These are phyloP conservation scores for Maudiozyma turicensis DNA, from an alignment of 805 yeast genomes.

Conservation along the genomic window DNA sequence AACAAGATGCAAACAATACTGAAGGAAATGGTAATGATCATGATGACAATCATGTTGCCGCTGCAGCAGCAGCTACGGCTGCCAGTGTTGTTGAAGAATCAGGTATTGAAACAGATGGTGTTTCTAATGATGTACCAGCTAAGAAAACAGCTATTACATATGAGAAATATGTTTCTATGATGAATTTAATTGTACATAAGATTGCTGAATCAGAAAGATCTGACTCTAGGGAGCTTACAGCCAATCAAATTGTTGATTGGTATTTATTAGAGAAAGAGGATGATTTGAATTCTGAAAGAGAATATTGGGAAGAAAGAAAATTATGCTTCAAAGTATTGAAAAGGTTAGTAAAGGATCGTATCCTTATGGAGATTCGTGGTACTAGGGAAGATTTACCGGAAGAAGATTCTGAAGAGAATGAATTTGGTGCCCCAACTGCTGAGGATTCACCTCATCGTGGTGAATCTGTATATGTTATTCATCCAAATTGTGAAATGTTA, in stretches of 20 bases:
- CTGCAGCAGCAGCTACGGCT: slow-evolving; percentile 4
- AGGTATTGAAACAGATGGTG: not conserved
- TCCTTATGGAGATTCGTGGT: slow-evolving; percentile 59
- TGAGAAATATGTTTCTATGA: slow-evolving; percentile 78
- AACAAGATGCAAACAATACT: slow-evolving; percentile 8
- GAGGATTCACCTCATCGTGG: slow-evolving; percentile 22
- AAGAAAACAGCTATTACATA: slow-evolving; percentile 55
- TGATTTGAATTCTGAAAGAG: slow-evolving; percentile 57
- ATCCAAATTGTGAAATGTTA: slow-evolving; percentile 76
- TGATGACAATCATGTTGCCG: slow-evolving; percentile 8
- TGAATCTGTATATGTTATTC: slow-evolving; percentile 43
- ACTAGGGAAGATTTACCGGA: slow-evolving; percentile 37
- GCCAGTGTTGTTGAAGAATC: not conserved
- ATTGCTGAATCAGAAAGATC: slow-evolving; percentile 47
- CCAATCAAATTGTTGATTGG: slow-evolving; percentile 65
- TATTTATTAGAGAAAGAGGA: slow-evolving; percentile 68
- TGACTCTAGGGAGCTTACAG: slow-evolving; percentile 53
- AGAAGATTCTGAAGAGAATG: slow-evolving; percentile 27
- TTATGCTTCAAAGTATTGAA: slow-evolving; percentile 72
- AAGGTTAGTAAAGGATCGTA: slow-evolving; percentile 74
- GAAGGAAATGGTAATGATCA: slow-evolving; percentile 9
- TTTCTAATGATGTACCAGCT: not conserved
- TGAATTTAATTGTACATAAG: slow-evolving; percentile 64
- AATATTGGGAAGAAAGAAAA: slow-evolving; percentile 59
- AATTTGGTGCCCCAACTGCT: slow-evolving; percentile 15